Evolutionary conservation across 2,329 filamentous ascomycete species (phyloP).

Genomic region (Erysiphe pisi): DNA sequence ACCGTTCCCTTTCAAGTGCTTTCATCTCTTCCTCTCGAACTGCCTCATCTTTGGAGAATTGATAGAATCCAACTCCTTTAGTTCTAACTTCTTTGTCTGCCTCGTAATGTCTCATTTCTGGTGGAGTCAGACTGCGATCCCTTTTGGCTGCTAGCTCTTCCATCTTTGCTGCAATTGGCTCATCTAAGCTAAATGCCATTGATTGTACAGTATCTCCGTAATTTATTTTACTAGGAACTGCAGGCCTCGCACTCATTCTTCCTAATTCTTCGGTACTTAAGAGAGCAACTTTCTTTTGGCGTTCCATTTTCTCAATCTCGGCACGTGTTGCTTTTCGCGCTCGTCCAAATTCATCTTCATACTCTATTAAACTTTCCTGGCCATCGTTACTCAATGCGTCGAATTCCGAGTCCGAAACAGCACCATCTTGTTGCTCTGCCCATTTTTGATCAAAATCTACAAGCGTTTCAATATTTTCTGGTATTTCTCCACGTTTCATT

Average conservation of each 20-base stretch:
- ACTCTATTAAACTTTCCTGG: slow-evolving; percentile 60
- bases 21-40: slow-evolving; percentile 61
- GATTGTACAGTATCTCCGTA: slow-evolving; percentile 76
- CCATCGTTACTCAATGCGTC: slow-evolving; percentile 52
- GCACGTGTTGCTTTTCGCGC: slow-evolving; percentile 59
- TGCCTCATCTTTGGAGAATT: slow-evolving; percentile 68
- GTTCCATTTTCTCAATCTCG: slow-evolving; percentile 54
- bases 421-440: slow-evolving; percentile 53
- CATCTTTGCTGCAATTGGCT: slow-evolving; percentile 56
- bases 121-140: slow-evolving; percentile 70
- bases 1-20: slow-evolving; percentile 54
- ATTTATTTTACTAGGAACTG: slow-evolving; percentile 60
- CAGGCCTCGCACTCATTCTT: slow-evolving; percentile 56
- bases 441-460: slow-evolving; percentile 97
- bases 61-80: slow-evolving; percentile 85
- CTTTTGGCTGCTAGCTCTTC: slow-evolving; percentile 64
- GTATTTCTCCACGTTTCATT: slow-evolving; percentile 73
- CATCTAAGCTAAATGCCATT: slow-evolving; percentile 69
- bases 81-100: slow-evolving; percentile 70
- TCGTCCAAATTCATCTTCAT: slow-evolving; percentile 87
- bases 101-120: slow-evolving; percentile 73
- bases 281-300: slow-evolving; percentile 44
- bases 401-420: slow-evolving; percentile 39
- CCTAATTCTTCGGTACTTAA: slow-evolving; percentile 53
- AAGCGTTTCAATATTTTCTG: slow-evolving; percentile 53